Evolutionary conservation across 768 basidiomycete genomes (phyloP).

Genomic region (Pleurotus citrinopileatus): DNA sequence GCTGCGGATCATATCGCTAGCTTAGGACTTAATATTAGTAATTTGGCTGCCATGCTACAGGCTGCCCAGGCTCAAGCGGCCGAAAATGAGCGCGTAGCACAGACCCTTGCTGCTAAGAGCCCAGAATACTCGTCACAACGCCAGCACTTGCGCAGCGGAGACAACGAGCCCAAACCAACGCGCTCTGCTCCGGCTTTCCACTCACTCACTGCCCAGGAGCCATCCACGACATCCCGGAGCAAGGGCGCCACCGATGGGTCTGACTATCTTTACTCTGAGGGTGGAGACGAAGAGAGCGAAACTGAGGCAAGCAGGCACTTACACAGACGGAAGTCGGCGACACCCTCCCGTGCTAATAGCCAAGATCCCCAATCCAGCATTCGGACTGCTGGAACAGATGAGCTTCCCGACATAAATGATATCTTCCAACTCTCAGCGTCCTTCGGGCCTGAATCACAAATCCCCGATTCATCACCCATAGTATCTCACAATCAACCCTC

Average conservation of each 20-base stretch:
- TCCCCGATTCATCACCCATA: conserved; percentile 46
- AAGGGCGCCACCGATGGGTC: conserved; percentile 45
- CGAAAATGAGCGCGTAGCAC: conserved; percentile 42
- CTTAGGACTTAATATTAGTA: conserved; percentile 55
- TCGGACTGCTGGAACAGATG: conserved; percentile 49
- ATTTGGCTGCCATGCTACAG: conserved; percentile 77
- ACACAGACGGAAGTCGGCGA: conserved; percentile 13
- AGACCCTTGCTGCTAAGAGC: conserved; percentile 43
- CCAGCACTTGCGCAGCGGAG: conserved; percentile 35
- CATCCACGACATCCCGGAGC: conserved; percentile 22
- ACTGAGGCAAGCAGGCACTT: conserved; percentile 32
- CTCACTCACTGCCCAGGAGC: conserved; percentile 62
- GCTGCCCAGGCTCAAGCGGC: conserved; percentile 66
- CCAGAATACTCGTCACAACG: conserved; percentile 41
- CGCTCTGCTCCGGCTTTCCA: conserved; percentile 78
- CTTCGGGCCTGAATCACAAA: conserved; percentile 56
- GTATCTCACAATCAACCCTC: conserved; percentile 39
- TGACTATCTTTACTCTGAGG: conserved; percentile 48
- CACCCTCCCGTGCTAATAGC: conserved; percentile 30
- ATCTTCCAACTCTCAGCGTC: conserved; percentile 70
- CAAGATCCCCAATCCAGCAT: conserved; percentile 35
- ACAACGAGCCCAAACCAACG: conserved; percentile 52
- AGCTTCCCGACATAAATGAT: conserved; percentile 73
- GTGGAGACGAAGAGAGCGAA: conserved; percentile 36
- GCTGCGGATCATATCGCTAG: conserved; percentile 32